Percentiles rank a stretch among this genome's conserved stretches.
Evolutionary conservation across 768 basidiomycete species (phyloP).

Genomic region (Lactarius sanguifluus): DNA sequence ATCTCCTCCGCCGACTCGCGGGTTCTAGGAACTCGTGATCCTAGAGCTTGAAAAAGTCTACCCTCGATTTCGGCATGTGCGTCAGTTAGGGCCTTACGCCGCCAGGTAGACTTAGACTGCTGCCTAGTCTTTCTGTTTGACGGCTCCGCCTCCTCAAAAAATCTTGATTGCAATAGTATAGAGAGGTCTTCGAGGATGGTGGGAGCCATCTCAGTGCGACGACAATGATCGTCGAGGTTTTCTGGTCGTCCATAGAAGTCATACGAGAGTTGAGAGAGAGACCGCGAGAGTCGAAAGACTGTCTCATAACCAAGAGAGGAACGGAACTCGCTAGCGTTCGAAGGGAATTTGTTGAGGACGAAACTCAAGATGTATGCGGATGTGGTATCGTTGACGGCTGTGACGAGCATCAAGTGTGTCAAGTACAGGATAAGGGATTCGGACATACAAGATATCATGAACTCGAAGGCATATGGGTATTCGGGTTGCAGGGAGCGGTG

Average conservation of each 20-base stretch:
- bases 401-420: background rate
- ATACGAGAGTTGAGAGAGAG: conserved; percentile 12
- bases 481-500: conserved; percentile 7
- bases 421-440: background rate
- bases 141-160: conserved; percentile 6
- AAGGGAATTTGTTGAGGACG: conserved; percentile 2
- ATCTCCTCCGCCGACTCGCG: conserved; percentile 8
- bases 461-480: conserved; percentile 18
- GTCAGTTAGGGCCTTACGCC: background rate
- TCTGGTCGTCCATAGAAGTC: conserved; percentile 2
- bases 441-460: conserved; percentile 17
- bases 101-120: background rate
- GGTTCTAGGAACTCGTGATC: conserved; percentile 1
- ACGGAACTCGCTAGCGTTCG: background rate
- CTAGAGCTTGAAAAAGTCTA: conserved; percentile 7
- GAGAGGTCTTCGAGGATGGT: conserved; percentile 5
- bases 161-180: background rate
- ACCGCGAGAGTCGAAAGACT: conserved; percentile 11
- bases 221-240: background rate
- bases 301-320: conserved; percentile 3
- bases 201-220: conserved; percentile 3
- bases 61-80: conserved; percentile 6
- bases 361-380: background rate
- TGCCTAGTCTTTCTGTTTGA: conserved; percentile 6
- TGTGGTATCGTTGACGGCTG: conserved; percentile 1